phyloP scores from a whole-genome alignment of 208 protist species.

The Porcisia hertigi region DNA sequence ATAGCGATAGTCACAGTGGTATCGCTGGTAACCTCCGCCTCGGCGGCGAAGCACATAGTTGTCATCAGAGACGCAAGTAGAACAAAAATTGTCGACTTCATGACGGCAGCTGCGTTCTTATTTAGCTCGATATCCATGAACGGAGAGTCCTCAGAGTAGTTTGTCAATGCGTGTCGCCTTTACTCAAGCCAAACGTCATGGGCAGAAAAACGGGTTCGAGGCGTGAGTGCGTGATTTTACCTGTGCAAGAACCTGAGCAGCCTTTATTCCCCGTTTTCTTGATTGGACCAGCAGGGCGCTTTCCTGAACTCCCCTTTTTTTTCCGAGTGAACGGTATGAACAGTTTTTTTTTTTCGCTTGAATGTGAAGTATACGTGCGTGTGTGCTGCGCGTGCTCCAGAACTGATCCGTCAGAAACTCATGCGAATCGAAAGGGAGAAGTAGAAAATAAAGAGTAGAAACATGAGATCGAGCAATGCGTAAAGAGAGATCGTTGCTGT shows the following conservation, averaged over 20 bases:
- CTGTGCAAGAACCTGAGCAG: not conserved
- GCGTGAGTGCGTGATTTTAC: not conserved
- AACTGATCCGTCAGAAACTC: not conserved
- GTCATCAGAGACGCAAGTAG: constrained; percentile 23
- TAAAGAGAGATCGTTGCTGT: not conserved
- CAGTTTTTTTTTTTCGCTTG: not conserved
- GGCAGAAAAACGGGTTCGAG: not conserved
- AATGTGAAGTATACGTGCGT: not conserved
- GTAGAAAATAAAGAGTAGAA: not conserved
- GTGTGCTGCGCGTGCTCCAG: not conserved
- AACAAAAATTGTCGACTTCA: constrained; percentile 8
- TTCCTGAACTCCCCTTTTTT: not conserved
- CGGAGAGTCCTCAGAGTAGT: not conserved
- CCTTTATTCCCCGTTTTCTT: not conserved
- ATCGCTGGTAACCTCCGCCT: constrained; percentile 10
- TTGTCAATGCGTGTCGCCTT: constrained; percentile 1
- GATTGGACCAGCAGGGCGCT: not conserved
- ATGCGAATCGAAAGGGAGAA: not conserved
- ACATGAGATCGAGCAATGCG: not conserved
- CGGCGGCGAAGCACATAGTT: constrained; percentile 11
- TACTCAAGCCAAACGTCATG: not conserved
- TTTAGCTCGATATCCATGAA: not conserved
- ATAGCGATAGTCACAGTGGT: constrained; percentile 56
- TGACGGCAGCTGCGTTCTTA: not conserved
- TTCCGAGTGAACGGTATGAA: not conserved